Evolutionary conservation across 805 yeast species (phyloP).

Genomic region (Metschnikowia bowlesiae): DNA sequence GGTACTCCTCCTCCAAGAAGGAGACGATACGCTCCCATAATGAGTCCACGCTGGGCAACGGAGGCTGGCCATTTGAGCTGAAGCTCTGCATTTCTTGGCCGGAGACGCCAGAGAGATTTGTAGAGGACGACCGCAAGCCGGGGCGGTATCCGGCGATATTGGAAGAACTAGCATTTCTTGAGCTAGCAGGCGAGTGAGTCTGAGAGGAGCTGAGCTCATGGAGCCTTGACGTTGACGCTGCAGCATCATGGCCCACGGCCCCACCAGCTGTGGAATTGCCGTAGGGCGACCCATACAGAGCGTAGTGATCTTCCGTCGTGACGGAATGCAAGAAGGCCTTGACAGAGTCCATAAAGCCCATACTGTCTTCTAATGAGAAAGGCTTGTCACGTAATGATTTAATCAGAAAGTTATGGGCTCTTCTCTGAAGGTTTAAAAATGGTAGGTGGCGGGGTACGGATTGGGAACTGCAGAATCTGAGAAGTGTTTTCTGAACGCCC

Average conservation of each 20-base stretch:
- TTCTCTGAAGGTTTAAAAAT: background rate
- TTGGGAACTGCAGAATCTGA: background rate
- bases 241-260: conserved; percentile 11
- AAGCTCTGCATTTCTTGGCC: conserved; percentile 15
- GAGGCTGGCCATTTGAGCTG: conserved; percentile 16
- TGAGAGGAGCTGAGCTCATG: conserved; percentile 34
- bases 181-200: conserved; percentile 25
- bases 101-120: conserved; percentile 27
- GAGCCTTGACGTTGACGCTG: conserved; percentile 30
- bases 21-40: conserved; percentile 41
- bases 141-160: conserved; percentile 35
- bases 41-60: conserved; percentile 32
- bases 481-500: background rate
- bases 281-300: conserved; percentile 42
- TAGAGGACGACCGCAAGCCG: conserved; percentile 40
- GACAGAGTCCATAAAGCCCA: conserved; percentile 37
- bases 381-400: background rate
- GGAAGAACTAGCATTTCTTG: conserved; percentile 15
- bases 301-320: conserved; percentile 58
- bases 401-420: background rate
- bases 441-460: background rate
- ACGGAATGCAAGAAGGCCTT: conserved; percentile 44
- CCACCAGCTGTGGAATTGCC: conserved; percentile 17
- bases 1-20: conserved; percentile 44
- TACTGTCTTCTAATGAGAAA: conserved; percentile 8